Evolutionary conservation across 2,329 filamentous ascomycete species (phyloP), one percentile per base, ranked within the genome.

Genomic region (Harringtonia aguacate): DNA sequence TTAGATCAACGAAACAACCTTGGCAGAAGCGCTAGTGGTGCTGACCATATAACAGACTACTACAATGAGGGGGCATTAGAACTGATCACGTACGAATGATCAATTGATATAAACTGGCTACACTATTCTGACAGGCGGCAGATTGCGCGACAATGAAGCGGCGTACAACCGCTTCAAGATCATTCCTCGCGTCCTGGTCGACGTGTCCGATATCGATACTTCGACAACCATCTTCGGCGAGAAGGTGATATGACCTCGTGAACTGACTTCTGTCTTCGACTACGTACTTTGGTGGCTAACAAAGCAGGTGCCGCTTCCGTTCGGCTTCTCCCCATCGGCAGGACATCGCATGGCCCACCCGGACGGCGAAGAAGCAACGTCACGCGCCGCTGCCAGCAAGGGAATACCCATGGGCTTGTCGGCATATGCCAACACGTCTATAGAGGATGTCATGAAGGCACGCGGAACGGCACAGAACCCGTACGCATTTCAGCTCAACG

Each of bases 11-110:
- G 5, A 13, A 9, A 12, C 20, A 18, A 13, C 4, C 18, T 36
- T 14, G n/a, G 21, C 7, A 18, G 18, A 33, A 20, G 21, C 17
- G 10, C 18, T 15, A 10, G 7, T 27, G 10, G 7, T 37, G 12
- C 37, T 29, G 12, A n/a, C 24, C 33, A 8, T 28, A 14, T 15
- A 15, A 9, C 36, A 37, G 73, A 75, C 41, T 77, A 75, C 57
- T 77, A 70, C 56, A 76, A 77, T 52, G 72, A 70, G 48, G 73
- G 73, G 8, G 69, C 72, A 4, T 75, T 73, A 58, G 71, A 74
- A 48, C 60, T 72, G 22, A 60, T 69, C 45, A 75, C 71, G 60
- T 64, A 36, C 14, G 40, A 34, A 24, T 29, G 13, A 17, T 15
- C 33, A 2, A 28, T 31, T 28, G 18, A 33, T 3, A 33, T 20